Base-by-base conservation (phyloP, 768 basidiomycete species). In the Hygrocybe coccinea region DNA sequence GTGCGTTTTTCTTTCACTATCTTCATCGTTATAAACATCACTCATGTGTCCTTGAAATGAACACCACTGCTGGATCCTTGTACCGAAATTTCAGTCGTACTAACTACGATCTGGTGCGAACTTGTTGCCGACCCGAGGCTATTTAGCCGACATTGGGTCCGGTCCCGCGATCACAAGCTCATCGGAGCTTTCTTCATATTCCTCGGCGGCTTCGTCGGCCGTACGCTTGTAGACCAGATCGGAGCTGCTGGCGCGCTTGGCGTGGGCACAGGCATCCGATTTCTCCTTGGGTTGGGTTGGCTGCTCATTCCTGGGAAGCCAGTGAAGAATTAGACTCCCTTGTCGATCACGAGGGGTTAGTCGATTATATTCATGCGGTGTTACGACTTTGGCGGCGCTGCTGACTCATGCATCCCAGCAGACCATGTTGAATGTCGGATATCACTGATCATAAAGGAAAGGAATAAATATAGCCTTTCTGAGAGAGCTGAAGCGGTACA, bases 101-200 rank as follows among this genome's bases (percentile, higher is more conserved):
- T 94, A 9, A 94, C 91, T 14, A 89, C 88, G 15, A 80, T 91
- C 55, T 94, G 90, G 90, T 89, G 91, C 60, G 91, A 94, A 62
- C 80, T 94, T 47, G 79, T 89, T 78, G 84, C 85, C 49, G 89
- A 91, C 67, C 91, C 91, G 0, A 70, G 80, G 46, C 79, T 95
- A 19, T 87, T 93, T 76, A 63, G 76, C 22, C 54, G 80, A 45
- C 76, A 76, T 38, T 71, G 70, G 50, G 77, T 87, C 58, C 66
- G 65, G 8, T 75, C 84, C 1, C 83, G 89, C 46, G 89, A 93
- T 66, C 83, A 89, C 70, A 84, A 85, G 65, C 64, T 83, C 44
- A 74, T 88, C 62, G 89, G 83, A 2, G 83, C 87, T 53, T 25
- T 71, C 35, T 66, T 79, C n/a, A 78, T 93, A 51, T 90, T 95